Evolutionary conservation across 495 filamentous ascomycete genomes (phyloP), one percentile per base, ranked within the genome.

Genomic region (Neurospora pannonica): DNA sequence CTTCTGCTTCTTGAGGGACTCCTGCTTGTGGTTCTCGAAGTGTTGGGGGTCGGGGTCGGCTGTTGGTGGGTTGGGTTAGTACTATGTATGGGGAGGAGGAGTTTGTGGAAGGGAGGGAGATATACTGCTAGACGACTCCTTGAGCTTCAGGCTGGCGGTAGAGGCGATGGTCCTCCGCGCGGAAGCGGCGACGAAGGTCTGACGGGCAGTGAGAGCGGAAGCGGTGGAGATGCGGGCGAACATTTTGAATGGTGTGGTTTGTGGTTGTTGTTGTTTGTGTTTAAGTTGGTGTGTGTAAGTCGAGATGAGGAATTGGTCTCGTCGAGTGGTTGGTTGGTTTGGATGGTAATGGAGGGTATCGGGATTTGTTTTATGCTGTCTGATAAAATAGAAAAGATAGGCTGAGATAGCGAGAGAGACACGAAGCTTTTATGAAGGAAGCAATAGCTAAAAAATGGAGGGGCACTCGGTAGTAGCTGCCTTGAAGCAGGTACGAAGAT

Each of bases 1-100:
- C 83, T 92, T 92, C 71, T 89, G 86, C 84, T 90, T 90, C 78
- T 86, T 82, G 72, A 97, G 75, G 42, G 88, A 87, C 70, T 93
- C 89, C 69, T 93, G 83, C 85, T 97, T 97, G 77, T 95, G 87
- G 70, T 86, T 79, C 77, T 95, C 93, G 74, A 89, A 88, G 77
- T 88, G 79, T 37, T 80, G 43, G 21, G 76, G 28, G 38, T 80
- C 76, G 34, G 79, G 74, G 40, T 80, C 76, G 37, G 75, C 81
- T 84, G 48, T 70, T 71, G 38, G 2, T 38, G 11, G 2, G 3
- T 4, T 36, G 42, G 34, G 3, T 62, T 11, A 67, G 37, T 46
- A 21, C 10, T 0, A 19, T 38, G 28, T 19, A 2, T 28, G 37
- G 2, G 37, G 11, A 70, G 38, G 67, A 21, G 69, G 38, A 15